phyloP scores from a whole-genome alignment of 345 rosid genomes.

The Eucalyptus sp. region DNA sequence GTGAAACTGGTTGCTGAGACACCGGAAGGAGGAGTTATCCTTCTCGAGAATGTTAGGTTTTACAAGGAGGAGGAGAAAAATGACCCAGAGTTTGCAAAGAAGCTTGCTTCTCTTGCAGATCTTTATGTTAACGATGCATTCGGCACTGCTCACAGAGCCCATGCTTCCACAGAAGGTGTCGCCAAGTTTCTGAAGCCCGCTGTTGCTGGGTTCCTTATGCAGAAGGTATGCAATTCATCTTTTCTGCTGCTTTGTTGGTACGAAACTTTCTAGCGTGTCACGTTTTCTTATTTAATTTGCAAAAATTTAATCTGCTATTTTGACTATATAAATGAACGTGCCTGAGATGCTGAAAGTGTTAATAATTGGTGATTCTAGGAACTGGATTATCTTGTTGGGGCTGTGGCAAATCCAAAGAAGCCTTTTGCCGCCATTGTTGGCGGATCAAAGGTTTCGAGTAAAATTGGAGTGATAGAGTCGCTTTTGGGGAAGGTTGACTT shows the following conservation, averaged over 20 bases:
- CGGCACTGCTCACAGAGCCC: constrained; percentile 91
- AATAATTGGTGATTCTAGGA: constrained; percentile 28
- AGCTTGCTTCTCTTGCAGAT: constrained; percentile 86
- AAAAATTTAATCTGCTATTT: neutral
- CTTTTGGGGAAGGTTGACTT: constrained; percentile 74
- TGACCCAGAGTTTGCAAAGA: constrained; percentile 87
- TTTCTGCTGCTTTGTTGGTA: neutral
- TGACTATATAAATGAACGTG: neutral
- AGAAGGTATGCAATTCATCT: constrained; percentile 38
- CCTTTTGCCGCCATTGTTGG: constrained; percentile 98
- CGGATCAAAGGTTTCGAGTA: constrained; percentile 85
- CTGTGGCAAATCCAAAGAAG: constrained; percentile 78
- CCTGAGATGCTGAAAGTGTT: neutral
- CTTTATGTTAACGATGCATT: constrained; percentile 89
- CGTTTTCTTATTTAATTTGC: neutral
- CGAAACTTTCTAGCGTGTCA: neutral
- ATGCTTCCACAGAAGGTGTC: constrained; percentile 92
- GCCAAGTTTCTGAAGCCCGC: constrained; percentile 80
- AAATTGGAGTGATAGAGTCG: constrained; percentile 93
- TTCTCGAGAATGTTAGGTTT: constrained; percentile 89
- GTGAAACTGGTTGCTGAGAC: constrained; percentile 55
- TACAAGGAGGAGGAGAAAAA: constrained; percentile 95
- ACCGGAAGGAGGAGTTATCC: constrained; percentile 69
- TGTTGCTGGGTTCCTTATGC: constrained; percentile 95
- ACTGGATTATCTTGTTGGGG: constrained; percentile 94